These are phyloP conservation scores for Adansonia rubrostipa DNA, from an alignment of 441 rosid species.

Conservation along the genomic window DNA sequence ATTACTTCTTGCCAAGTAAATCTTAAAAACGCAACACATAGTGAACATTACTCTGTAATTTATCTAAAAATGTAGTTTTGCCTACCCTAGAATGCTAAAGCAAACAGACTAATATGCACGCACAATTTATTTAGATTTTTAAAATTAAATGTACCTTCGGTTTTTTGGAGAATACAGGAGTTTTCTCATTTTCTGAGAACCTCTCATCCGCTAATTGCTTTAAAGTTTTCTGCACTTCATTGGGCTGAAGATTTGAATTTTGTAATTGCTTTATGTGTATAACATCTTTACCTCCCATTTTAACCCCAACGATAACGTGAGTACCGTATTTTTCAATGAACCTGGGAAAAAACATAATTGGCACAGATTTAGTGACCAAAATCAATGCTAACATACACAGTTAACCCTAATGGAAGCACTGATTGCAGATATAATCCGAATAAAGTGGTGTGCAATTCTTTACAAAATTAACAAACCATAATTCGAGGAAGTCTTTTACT, in stretches of 20 bases:
- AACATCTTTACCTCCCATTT: slow-evolving; percentile 97
- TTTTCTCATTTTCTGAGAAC: slow-evolving; percentile 49
- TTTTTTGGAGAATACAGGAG: slow-evolving; percentile 36
- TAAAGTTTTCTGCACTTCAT: slow-evolving; percentile 64
- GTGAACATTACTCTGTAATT: background rate
- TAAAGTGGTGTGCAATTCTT: background rate
- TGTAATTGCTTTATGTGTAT: slow-evolving; percentile 72
- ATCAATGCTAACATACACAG: background rate
- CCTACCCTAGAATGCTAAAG: background rate
- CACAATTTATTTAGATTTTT: background rate
- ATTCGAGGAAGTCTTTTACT: slow-evolving; percentile 8
- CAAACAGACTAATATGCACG: background rate
- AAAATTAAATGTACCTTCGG: slow-evolving; percentile 43
- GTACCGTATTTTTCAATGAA: slow-evolving; percentile 94
- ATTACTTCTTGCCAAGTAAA: background rate
- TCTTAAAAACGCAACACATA: background rate
- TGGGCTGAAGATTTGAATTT: slow-evolving; percentile 59
- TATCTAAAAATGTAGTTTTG: background rate
- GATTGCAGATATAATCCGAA: background rate
- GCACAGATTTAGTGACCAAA: slow-evolving; percentile 10
- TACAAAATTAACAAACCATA: background rate
- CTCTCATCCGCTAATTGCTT: slow-evolving; percentile 68
- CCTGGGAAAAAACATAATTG: slow-evolving; percentile 42
- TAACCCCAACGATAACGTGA: slow-evolving; percentile 85
- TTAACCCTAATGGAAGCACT: background rate